These are phyloP conservation scores for Xerocomellus amylosporus DNA, from an alignment of 768 basidiomycete species.

Conservation along the genomic window DNA sequence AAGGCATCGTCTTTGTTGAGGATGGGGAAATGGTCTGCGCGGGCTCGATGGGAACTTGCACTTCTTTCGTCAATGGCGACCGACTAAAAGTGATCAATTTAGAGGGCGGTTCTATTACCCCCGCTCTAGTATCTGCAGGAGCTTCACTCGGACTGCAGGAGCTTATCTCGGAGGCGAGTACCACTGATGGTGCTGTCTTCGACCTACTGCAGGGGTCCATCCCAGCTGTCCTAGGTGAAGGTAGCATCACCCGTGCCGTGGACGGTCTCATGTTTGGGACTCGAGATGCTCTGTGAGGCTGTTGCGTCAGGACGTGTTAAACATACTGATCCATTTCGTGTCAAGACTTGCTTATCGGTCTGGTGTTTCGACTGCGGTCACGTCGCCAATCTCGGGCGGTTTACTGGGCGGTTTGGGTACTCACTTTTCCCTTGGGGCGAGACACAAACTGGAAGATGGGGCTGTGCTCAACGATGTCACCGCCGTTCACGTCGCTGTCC, in stretches of 20 bases:
- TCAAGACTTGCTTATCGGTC: slow-evolving; percentile 66
- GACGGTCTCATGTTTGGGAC: slow-evolving; percentile 60
- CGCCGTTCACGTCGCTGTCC: slow-evolving; percentile 60
- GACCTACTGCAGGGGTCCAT: slow-evolving; percentile 41
- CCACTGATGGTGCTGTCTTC: slow-evolving; percentile 60
- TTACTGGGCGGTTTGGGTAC: slow-evolving; percentile 64
- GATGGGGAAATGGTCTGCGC: slow-evolving; percentile 55
- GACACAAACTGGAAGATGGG: slow-evolving; percentile 53
- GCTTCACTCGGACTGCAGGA: slow-evolving; percentile 64
- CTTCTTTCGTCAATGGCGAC: slow-evolving; percentile 10
- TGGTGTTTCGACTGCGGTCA: slow-evolving; percentile 70
- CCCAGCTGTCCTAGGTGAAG: slow-evolving; percentile 35
- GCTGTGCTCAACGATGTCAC: slow-evolving; percentile 66
- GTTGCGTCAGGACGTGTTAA: not conserved
- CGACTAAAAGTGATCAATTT: slow-evolving; percentile 41
- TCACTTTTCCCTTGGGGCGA: slow-evolving; percentile 57
- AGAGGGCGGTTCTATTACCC: slow-evolving; percentile 57
- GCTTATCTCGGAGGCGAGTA: slow-evolving; percentile 61
- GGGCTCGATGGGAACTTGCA: slow-evolving; percentile 22
- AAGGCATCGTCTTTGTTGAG: slow-evolving; percentile 44
- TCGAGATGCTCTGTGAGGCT: slow-evolving; percentile 46
- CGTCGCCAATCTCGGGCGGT: slow-evolving; percentile 52
- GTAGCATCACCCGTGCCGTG: slow-evolving; percentile 53
- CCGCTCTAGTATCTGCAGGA: slow-evolving; percentile 66
- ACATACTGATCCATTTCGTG: slow-evolving; percentile 4